phyloP scores from a whole-genome alignment of 306 rosid species.

The Cicer pinnatifidum region DNA sequence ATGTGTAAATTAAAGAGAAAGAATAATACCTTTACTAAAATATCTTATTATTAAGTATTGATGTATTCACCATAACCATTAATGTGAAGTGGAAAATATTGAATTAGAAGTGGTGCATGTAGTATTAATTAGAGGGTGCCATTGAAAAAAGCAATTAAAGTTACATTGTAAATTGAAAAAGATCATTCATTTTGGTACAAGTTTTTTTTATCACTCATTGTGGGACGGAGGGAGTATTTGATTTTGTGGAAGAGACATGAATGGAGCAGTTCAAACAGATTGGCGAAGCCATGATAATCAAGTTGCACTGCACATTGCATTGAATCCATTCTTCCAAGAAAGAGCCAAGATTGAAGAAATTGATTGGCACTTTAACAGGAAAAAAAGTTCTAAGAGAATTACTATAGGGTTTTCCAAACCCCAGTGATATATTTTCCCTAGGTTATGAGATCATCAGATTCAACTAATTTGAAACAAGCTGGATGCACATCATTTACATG shows the following conservation, averaged over 20 bases:
- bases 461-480: not conserved
- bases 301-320: not conserved
- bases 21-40: too few species aligned
- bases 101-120: too few species aligned
- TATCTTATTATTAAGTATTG: too few species aligned
- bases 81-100: too few species aligned
- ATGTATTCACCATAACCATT: too few species aligned
- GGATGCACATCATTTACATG: not conserved
- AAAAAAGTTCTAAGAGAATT: not conserved
- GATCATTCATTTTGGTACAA: too few species aligned
- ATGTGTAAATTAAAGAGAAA: too few species aligned
- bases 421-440: not conserved
- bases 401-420: not conserved
- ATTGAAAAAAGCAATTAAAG: too few species aligned
- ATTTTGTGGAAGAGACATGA: not conserved
- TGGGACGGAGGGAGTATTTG: too few species aligned
- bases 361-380: not conserved
- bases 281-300: not conserved
- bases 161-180: too few species aligned
- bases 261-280: not conserved
- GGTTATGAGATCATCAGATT: not conserved
- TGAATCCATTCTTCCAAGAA: not conserved
- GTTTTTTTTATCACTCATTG: too few species aligned
- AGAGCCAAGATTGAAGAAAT: not conserved
- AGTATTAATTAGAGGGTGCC: too few species aligned